Evolutionary conservation across 495 filamentous ascomycete species (phyloP), one percentile per base, ranked within the genome.

Genomic region (Pseudoneurospora amorphoporcata): DNA sequence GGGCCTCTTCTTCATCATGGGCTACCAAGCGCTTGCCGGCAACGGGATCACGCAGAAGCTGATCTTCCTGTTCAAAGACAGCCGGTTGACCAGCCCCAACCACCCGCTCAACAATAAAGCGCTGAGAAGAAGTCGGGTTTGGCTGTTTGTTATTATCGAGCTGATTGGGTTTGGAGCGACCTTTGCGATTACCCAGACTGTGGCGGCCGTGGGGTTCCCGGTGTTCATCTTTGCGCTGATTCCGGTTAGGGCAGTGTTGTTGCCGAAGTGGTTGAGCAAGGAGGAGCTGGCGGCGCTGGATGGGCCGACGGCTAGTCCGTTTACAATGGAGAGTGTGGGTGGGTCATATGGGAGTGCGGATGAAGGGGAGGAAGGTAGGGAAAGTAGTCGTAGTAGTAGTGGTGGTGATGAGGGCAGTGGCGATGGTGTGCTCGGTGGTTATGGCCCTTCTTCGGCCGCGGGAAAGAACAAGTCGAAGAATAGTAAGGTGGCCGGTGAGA

Each of bases 1-100:
- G 0, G 95, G 94, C 7, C 86, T 98, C 16, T 97, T 98, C 86
- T 98, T 97, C 82, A 90, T 97, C 76, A 95, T 97, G 91, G 95
- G 93, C 38, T 88, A 92, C 71, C 90, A 94, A 77, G 92, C 92
- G n/a, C 87, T 95, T 38, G 84, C 89, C 75, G 88, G 83, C 14
- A 97, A 97, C 80, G 92, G 92, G 14, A 94, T 97, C 73, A 95
- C 92, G 0, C 82, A 87, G 69, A 97, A 97, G 76, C 75, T 96
- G 3, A 79, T 95, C 29, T 97, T 92, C 82, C 86, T 97, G 4
- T 82, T 86, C 10, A 85, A 88, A 71, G 95, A 98, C 79, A 81
- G 76, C 23, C 75, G 82, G 1, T 85, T 97, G 35, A 92, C 91
- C 0, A 83, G 89, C 2, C 82, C 83, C 0, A 84, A 85, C 0